These are phyloP conservation scores for Penicillium longicatenatum DNA, from an alignment of 495 filamentous ascomycete species.

Conservation along the genomic window DNA sequence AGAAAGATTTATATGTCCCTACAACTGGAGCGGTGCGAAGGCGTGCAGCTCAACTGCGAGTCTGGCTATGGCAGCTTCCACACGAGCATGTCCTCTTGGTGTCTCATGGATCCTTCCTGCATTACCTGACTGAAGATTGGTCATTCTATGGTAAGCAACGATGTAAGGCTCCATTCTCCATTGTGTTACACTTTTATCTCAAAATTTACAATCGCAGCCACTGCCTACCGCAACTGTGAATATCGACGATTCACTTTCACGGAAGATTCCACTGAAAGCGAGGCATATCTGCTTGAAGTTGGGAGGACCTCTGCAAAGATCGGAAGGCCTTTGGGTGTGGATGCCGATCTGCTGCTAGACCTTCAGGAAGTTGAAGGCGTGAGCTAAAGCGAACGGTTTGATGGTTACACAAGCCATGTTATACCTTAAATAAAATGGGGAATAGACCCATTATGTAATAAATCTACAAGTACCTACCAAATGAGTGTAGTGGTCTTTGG, in stretches of 20 bases:
- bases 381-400: neutral
- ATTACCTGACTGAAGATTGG: slow-evolving; percentile 29
- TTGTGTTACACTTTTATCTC: neutral
- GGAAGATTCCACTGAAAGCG: slow-evolving; percentile 11
- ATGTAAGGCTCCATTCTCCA: slow-evolving; percentile 13
- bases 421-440: too few species aligned
- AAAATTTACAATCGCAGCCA: slow-evolving; percentile 8
- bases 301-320: slow-evolving; percentile 9
- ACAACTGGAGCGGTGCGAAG: slow-evolving; percentile 13
- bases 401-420: too few species aligned
- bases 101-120: slow-evolving; percentile 24
- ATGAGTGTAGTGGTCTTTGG: too few species aligned
- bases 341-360: slow-evolving; percentile 17
- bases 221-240: slow-evolving; percentile 25
- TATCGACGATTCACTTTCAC: slow-evolving; percentile 22
- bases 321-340: slow-evolving; percentile 13
- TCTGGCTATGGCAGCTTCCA: slow-evolving; percentile 21
- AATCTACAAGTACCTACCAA: too few species aligned
- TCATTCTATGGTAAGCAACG: slow-evolving; percentile 16
- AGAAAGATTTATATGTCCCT: slow-evolving; percentile 22
- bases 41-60: slow-evolving; percentile 18
- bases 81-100: slow-evolving; percentile 22
- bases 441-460: too few species aligned
- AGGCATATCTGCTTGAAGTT: slow-evolving; percentile 19
- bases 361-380: neutral